Evolutionary conservation across 2,329 filamentous ascomycete genomes (phyloP).

Genomic region (Diaporthe humulicola): DNA sequence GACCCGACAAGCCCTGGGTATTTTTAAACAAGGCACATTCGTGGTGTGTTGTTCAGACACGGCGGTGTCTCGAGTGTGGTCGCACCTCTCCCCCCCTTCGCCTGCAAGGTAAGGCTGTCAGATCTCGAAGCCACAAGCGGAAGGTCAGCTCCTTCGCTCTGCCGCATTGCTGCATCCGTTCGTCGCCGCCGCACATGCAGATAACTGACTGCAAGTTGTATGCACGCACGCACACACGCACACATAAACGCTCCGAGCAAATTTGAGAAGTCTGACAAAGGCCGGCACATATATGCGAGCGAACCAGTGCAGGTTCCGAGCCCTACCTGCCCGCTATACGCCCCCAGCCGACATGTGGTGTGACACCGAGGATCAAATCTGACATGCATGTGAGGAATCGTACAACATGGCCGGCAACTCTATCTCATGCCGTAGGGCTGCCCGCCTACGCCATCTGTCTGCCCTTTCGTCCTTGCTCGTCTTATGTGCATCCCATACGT

Average conservation of each 20-base stretch:
- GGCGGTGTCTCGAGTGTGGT: background rate
- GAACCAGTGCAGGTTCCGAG: constrained; percentile 26
- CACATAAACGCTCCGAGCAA: background rate
- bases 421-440: constrained; percentile 33
- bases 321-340: constrained; percentile 4
- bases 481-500: constrained; percentile 3
- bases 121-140: constrained; percentile 19
- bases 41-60: constrained; percentile 13
- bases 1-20: background rate
- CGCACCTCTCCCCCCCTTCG: background rate
- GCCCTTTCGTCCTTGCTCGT: background rate
- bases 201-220: background rate
- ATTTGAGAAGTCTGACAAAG: constrained; percentile 24
- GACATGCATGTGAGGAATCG: constrained; percentile 32
- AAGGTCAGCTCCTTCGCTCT: constrained; percentile 18
- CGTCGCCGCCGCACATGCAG: constrained; percentile 11
- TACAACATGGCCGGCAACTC: constrained; percentile 18
- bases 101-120: constrained; percentile 11
- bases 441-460: constrained; percentile 1
- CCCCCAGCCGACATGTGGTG: constrained; percentile 24
- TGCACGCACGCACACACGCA: background rate
- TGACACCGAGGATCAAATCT: constrained; percentile 31
- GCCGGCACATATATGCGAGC: constrained; percentile 24
- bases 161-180: constrained; percentile 17
- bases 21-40: constrained; percentile 8